These are phyloP conservation scores for Aspergillus neotritici DNA, from an alignment of 2,329 filamentous ascomycete species.

Conservation along the genomic window DNA sequence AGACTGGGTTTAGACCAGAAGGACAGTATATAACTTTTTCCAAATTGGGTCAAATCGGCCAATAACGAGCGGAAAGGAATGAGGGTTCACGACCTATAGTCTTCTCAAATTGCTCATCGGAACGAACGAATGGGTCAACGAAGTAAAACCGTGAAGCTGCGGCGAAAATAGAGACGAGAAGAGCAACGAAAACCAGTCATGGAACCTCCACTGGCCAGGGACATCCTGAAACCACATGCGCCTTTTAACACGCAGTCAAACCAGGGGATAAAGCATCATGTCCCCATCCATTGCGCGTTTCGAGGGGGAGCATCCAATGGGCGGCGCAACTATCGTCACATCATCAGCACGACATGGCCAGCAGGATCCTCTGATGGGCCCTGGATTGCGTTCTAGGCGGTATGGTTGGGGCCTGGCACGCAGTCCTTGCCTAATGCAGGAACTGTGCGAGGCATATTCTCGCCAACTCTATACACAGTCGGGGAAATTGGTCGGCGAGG, in stretches of 20 bases:
- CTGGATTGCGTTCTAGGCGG: too few relatives aligned
- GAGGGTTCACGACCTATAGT: too few relatives aligned
- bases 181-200: too few relatives aligned
- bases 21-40: background rate
- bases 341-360: slow-evolving; percentile 6
- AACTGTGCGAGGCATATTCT: slow-evolving; percentile 3
- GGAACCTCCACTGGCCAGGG: too few relatives aligned
- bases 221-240: background rate
- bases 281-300: slow-evolving; percentile 11
- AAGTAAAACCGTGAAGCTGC: too few relatives aligned
- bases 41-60: too few relatives aligned
- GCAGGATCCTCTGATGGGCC: background rate
- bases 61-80: background rate
- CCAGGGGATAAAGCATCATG: background rate
- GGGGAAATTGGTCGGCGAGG: background rate
- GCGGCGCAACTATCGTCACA: slow-evolving; percentile 11
- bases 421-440: slow-evolving; percentile 1
- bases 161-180: too few relatives aligned
- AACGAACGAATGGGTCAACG: too few relatives aligned
- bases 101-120: too few relatives aligned
- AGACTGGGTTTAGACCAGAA: background rate
- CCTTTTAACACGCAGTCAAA: slow-evolving; percentile 2
- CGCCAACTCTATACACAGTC: background rate
- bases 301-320: slow-evolving; percentile 4
- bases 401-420: slow-evolving; percentile 1